These are phyloP conservation scores for Metarhizium anisopliae DNA, from an alignment of 2,329 filamentous ascomycete genomes.

Conservation along the genomic window DNA sequence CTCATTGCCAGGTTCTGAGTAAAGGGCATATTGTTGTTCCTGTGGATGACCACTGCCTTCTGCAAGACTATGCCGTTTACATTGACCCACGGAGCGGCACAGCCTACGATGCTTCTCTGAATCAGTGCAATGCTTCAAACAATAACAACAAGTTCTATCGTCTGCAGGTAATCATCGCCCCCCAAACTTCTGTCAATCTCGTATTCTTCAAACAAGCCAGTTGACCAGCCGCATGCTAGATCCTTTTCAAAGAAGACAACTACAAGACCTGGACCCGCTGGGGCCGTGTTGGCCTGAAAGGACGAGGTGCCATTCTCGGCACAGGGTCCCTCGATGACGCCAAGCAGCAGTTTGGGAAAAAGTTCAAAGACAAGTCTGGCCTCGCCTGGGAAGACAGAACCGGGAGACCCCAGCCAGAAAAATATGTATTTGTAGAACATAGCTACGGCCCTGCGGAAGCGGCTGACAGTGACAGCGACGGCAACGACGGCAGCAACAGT, in stretches of 20 bases:
- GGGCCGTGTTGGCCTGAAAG: conserved; percentile 63
- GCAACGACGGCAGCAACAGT: too few species aligned
- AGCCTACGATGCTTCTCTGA: conserved; percentile 72
- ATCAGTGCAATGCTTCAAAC: conserved; percentile 60
- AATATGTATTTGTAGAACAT: conserved; percentile 74
- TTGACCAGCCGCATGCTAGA: conserved; percentile 18
- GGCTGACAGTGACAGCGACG: too few species aligned
- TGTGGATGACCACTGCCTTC: conserved; percentile 36
- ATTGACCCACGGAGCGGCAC: conserved; percentile 48
- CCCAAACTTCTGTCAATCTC: not conserved
- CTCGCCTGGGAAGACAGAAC: too few species aligned
- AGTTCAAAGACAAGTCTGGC: conserved; percentile 47
- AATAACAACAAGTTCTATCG: conserved; percentile 85
- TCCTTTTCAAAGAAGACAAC: conserved; percentile 26
- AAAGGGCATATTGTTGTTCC: conserved; percentile 37
- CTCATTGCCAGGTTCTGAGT: too few species aligned
- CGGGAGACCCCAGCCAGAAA: conserved; percentile 46
- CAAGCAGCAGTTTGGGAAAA: conserved; percentile 44
- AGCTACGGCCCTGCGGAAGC: conserved; percentile 47
- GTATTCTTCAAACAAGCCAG: not conserved
- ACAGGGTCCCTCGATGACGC: conserved; percentile 33
- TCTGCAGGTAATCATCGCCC: conserved; percentile 46
- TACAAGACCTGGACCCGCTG: conserved; percentile 67
- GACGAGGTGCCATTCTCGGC: conserved; percentile 37
- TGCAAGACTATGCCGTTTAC: conserved; percentile 44